Base-by-base conservation (phyloP, 2,329 filamentous ascomycete species). In the Calonectria hongkongensis region DNA sequence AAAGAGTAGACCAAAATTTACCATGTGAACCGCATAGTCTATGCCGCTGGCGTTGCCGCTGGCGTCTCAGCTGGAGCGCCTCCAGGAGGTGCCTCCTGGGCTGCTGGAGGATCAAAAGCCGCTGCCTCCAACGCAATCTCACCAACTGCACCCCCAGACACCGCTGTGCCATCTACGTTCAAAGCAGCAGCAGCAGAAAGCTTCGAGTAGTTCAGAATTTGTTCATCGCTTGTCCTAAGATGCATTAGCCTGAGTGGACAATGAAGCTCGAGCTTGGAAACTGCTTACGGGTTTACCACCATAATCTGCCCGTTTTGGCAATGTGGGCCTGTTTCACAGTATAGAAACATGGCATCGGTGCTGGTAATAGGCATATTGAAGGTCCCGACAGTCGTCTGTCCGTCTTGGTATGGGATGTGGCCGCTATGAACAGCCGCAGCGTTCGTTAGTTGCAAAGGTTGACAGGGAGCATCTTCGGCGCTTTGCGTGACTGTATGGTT, bases 241-340 rank as follows among this genome's bases (percentile, higher is more conserved):
- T 6, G 58, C 7, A 27, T 63, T 30, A 63, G 58, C 25, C 21
- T 21, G 39, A 1, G 13, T 0, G 13, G 58, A 74, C 15, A 71
- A 65, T 2, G 47, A 9, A 15, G 3, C 13, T 18, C 7, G n/a
- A 7, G 2, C 8, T 13, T 6, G 15, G 2, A 10, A 21, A 6
- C 30, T 10, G 76, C 83, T 72, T 69, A 85, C 84, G 86, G 85
- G 71, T 90, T 90, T 47, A 90, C 85, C 7, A 88, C 84, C 81
- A 88, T 85, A 33, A 87, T 84, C 83, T 89, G 89, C 9, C 88
- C 88, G 10, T 77, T 78, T 76, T 88, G 85, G 56, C 89, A 90
- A 71, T 90, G 88, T 3, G 84, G 85, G 0, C 82, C 84, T 2
- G 86, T 86, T 0, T 87, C 86, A 70, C 88, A 90, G 78, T 89